A percentile compares a stretch with the other conserved stretches of the same genome.
These are phyloP conservation scores for Russula olivacea DNA, from an alignment of 768 basidiomycete genomes.

Conservation along the genomic window DNA sequence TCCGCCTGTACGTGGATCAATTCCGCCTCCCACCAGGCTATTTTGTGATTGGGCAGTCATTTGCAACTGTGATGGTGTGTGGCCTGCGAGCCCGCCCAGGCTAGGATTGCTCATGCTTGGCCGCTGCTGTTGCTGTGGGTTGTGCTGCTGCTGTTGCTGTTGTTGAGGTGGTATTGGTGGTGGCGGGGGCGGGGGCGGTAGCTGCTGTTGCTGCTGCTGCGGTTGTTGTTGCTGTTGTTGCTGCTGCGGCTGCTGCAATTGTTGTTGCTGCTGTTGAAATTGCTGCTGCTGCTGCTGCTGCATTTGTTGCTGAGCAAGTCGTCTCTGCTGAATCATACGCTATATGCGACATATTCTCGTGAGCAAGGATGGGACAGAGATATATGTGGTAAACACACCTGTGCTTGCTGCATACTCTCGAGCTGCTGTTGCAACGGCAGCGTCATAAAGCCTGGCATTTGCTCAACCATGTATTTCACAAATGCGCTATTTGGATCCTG, in stretches of 20 bases:
- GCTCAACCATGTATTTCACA: conserved; percentile 24
- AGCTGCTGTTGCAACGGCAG: conserved; percentile 20
- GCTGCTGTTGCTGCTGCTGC: no score
- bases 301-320: conserved; percentile 1
- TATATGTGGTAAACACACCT: conserved; percentile 13
- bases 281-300: conserved; percentile 22
- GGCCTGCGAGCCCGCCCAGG: conserved; percentile 8
- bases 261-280: conserved; percentile 16
- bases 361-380: background rate
- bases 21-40: conserved; percentile 17
- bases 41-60: conserved; percentile 19
- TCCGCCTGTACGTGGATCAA: conserved; percentile 20
- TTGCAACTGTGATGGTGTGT: conserved; percentile 14
- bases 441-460: conserved; percentile 20
- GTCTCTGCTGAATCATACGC: conserved; percentile 18
- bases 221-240: conserved; percentile 13
- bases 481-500: conserved; percentile 24
- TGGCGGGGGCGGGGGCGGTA: conserved; percentile 19
- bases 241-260: conserved; percentile 16
- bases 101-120: conserved; percentile 10
- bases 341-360: background rate
- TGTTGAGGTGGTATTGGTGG: conserved; percentile 29
- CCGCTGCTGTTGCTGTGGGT: conserved; percentile 31
- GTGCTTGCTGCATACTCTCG: conserved; percentile 22
- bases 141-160: conserved; percentile 28